Conservation (phyloP, 371 early-diverging fungal genomes). For the Parasitella parasitica region DNA sequence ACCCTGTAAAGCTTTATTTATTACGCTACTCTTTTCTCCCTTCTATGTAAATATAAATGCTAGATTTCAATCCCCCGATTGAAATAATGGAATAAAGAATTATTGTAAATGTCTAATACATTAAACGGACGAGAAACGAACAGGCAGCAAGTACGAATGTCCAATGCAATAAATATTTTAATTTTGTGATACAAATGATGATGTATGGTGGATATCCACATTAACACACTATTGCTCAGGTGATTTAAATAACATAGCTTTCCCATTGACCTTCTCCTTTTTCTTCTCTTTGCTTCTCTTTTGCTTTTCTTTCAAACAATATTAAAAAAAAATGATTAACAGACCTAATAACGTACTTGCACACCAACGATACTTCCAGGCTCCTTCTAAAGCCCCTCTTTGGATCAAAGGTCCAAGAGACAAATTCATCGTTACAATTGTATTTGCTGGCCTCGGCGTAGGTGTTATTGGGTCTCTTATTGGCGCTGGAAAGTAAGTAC, state of each 20-base stretch:
- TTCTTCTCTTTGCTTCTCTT: conserved; percentile 14
- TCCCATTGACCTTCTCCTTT: neutral
- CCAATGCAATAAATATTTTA: neutral
- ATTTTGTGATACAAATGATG: neutral
- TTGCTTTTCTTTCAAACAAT: conserved; percentile 7
- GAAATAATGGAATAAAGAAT: neutral
- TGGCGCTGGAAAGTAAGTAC: conserved; percentile 32
- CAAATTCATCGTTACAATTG: conserved; percentile 15
- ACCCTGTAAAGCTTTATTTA: neutral
- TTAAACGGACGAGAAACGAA: too few relatives aligned
- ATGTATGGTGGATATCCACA: neutral
- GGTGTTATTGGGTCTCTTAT: conserved; percentile 32
- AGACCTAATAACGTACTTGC: conserved; percentile 37
- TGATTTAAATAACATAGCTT: conserved; percentile 8
- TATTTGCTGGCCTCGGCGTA: conserved; percentile 32
- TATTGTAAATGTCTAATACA: neutral
- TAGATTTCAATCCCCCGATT: neutral
- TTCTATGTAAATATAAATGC: conserved; percentile 12
- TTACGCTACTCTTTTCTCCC: neutral
- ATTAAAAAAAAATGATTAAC: conserved; percentile 36
- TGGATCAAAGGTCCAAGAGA: conserved; percentile 13
- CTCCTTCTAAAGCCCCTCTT: conserved; percentile 21
- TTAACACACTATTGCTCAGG: conserved; percentile 4
- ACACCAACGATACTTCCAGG: conserved; percentile 39
- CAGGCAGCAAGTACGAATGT: too few relatives aligned